Base-by-base conservation (phyloP, 2,329 filamentous ascomycete species). In the Hirsutella rhossiliensis region DNA sequence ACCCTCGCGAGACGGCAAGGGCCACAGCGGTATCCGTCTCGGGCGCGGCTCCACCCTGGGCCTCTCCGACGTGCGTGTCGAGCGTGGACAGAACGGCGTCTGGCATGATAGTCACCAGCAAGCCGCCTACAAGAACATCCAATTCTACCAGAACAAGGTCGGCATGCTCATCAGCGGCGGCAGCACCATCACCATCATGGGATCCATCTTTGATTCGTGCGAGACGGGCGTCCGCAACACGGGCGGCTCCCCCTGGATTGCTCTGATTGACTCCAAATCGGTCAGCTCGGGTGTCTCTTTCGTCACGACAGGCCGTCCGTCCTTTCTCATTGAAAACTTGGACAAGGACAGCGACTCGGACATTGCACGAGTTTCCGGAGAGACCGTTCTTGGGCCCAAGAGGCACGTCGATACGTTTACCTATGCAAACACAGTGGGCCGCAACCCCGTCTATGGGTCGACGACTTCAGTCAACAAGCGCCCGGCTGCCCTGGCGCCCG, bases 31-130 rank as follows among this genome's bases (percentile, higher is more conserved):
- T 28, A 68, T 70, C 39, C 48, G 47, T 2, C 59, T 69, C 19
- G 60, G 60, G 1, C 55, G 64, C 17, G 66, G 66, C 3, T 69
- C 66, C 15, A 67, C 65, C 2, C 56, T 69, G 17, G 61, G 55
- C 2, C 54, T 69, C 5, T 50, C 65, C 2, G 65, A 69, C 39
- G 62, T 69, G 18, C 60, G 64, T 29, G 50, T 69, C 38, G 63
- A 68, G 44, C 50, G 50, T 15, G 66, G 66, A 9, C 62, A 63
- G 60, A 66, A 65, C 38, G 66, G 66, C 34, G 65, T 69, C 48
- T 63, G 59, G 59, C 58, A 66, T 41, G 52, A 66, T 46, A 62
- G 63, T 5, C 66, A 69, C 43, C 66, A 69, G 46, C 66, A 69
- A 43, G 64, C 64, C 2, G 51, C 64, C 1, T 68, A 64, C 50